Evolutionary conservation across 495 filamentous ascomycete genomes (phyloP).

Genomic region (Podospora appendiculata): DNA sequence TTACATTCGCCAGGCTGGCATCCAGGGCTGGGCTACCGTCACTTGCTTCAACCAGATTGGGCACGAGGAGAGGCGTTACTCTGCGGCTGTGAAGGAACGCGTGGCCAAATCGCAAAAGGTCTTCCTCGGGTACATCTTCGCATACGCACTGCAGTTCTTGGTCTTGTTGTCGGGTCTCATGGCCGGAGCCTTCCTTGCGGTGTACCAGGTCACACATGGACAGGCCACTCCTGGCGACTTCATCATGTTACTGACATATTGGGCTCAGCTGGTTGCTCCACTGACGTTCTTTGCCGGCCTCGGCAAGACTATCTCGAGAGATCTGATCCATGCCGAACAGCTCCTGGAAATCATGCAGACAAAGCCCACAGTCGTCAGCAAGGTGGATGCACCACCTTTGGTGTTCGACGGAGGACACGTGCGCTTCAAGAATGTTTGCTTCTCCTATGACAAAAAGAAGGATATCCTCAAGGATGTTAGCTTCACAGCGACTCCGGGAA

Average conservation of each 20-base stretch:
- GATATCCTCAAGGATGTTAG: conserved; percentile 56
- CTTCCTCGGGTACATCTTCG: conserved; percentile 32
- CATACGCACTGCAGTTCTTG: conserved; percentile 48
- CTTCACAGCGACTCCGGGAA: conserved; percentile 51
- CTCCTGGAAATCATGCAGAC: conserved; percentile 64
- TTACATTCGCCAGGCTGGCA: conserved; percentile 53
- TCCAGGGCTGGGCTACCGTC: conserved; percentile 64
- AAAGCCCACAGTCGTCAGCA: conserved; percentile 53
- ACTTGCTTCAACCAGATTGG: conserved; percentile 63
- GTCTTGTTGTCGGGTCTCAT: conserved; percentile 57
- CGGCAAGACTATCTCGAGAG: conserved; percentile 49
- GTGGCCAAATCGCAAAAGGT: conserved; percentile 31
- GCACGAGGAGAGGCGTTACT: conserved; percentile 58
- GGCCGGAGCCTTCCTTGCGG: conserved; percentile 57
- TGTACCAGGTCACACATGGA: conserved; percentile 53
- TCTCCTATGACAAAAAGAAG: conserved; percentile 65
- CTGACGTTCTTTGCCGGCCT: conserved; percentile 56
- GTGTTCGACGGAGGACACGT: conserved; percentile 52
- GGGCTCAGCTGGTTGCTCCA: conserved; percentile 55
- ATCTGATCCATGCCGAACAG: conserved; percentile 64
- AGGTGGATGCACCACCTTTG: conserved; percentile 46
- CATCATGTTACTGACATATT: conserved; percentile 64
- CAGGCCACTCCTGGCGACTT: conserved; percentile 58
- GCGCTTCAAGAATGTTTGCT: conserved; percentile 56
- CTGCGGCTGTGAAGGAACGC: conserved; percentile 36